These are phyloP conservation scores for Geotrichum aggregatum DNA, from an alignment of 1,139 yeast genomes.

Conservation along the genomic window DNA sequence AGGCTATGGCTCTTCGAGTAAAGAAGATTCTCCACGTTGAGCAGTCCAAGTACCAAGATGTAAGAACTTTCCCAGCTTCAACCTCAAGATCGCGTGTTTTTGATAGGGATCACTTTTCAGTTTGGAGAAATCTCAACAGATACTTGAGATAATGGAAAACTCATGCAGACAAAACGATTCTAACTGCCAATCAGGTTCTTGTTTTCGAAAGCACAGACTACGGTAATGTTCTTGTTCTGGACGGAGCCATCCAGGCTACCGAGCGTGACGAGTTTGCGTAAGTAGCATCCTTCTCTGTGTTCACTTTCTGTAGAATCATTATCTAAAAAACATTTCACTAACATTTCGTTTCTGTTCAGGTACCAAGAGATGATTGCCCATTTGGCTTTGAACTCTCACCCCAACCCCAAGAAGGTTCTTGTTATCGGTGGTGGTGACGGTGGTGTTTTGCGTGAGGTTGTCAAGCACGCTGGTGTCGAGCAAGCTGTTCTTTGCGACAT, in stretches of 20 bases:
- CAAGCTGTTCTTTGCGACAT: slow-evolving; percentile 81
- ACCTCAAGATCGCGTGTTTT: too few relatives aligned
- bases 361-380: slow-evolving; percentile 86
- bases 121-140: too few relatives aligned
- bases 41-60: slow-evolving; percentile 77
- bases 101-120: too few relatives aligned
- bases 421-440: slow-evolving; percentile 96
- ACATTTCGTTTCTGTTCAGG: slow-evolving; percentile 16
- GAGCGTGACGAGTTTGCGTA: slow-evolving; percentile 81
- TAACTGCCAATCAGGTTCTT: slow-evolving; percentile 40
- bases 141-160: too few relatives aligned
- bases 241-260: slow-evolving; percentile 83
- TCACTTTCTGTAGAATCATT: background rate
- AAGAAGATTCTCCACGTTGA: slow-evolving; percentile 70
- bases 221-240: slow-evolving; percentile 81
- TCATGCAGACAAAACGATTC: too few relatives aligned
- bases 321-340: background rate
- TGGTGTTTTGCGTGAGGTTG: slow-evolving; percentile 80
- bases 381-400: slow-evolving; percentile 71
- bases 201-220: slow-evolving; percentile 70
- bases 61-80: too few relatives aligned
- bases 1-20: slow-evolving; percentile 82
- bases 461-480: slow-evolving; percentile 68
- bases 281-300: slow-evolving; percentile 30
- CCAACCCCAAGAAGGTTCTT: slow-evolving; percentile 65